Evolutionary conservation across 2,329 filamentous ascomycete species (phyloP).

Genomic region (Colletotrichum tanaceti): DNA sequence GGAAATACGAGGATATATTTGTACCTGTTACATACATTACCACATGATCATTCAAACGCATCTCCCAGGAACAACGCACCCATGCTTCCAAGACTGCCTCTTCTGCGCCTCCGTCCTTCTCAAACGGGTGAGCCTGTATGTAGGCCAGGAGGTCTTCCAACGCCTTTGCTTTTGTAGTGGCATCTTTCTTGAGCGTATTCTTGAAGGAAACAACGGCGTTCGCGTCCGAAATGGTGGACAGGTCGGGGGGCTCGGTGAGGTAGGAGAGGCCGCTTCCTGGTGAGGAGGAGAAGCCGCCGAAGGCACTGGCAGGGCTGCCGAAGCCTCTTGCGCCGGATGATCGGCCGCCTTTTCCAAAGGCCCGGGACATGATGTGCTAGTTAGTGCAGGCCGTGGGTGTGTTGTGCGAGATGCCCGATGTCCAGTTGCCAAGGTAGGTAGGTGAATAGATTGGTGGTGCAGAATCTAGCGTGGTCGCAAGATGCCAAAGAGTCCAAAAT

Average conservation of each 20-base stretch:
- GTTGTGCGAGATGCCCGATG: neutral
- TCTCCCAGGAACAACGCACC: slow-evolving; percentile 65
- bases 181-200: slow-evolving; percentile 91
- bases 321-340: slow-evolving; percentile 38
- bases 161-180: slow-evolving; percentile 89
- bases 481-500: slow-evolving; percentile 27
- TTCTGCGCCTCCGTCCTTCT: slow-evolving; percentile 73
- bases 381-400: slow-evolving; percentile 3
- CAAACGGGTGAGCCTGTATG: slow-evolving; percentile 65
- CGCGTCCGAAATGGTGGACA: slow-evolving; percentile 80
- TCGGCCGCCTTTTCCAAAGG: slow-evolving; percentile 37
- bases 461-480: slow-evolving; percentile 10
- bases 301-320: slow-evolving; percentile 44
- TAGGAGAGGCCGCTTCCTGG: slow-evolving; percentile 76
- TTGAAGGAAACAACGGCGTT: slow-evolving; percentile 92
- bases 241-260: slow-evolving; percentile 85
- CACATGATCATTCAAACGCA: slow-evolving; percentile 48
- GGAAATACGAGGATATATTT: slow-evolving; percentile 87
- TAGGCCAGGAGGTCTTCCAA: slow-evolving; percentile 84
- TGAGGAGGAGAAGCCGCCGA: slow-evolving; percentile 56
- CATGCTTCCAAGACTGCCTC: slow-evolving; percentile 88
- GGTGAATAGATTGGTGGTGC: neutral
- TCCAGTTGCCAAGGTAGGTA: neutral
- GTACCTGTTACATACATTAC: slow-evolving; percentile 69
- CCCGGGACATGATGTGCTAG: slow-evolving; percentile 36